Evolutionary conservation across 768 basidiomycete species (phyloP).

Genomic region (Phylloporus arenicola): DNA sequence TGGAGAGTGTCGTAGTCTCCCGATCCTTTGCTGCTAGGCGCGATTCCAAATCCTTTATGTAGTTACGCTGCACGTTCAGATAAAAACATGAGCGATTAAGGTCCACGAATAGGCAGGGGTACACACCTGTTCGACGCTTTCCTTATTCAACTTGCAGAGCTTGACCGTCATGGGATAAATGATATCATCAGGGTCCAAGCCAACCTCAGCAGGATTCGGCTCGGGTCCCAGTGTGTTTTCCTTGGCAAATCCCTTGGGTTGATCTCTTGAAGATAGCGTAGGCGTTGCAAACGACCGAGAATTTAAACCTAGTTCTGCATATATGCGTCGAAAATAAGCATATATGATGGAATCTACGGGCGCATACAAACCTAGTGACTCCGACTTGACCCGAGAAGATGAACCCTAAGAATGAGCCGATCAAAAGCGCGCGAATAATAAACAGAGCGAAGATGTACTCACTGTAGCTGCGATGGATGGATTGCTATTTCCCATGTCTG

Average conservation of each 20-base stretch:
- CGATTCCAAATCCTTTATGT: conserved; percentile 17
- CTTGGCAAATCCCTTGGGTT: conserved; percentile 4
- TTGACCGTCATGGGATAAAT: conserved; percentile 3
- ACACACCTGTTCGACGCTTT: conserved; percentile 13
- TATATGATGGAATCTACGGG: neutral
- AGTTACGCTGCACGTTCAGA: conserved; percentile 12
- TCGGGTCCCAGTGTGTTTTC: conserved; percentile 6
- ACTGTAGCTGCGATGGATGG: conserved; percentile 4
- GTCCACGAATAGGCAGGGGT: neutral
- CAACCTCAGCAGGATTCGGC: neutral
- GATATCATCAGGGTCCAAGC: neutral
- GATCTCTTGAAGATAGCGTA: conserved; percentile 4
- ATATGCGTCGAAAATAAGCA: conserved; percentile 6
- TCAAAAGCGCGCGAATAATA: neutral
- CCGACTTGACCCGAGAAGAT: conserved; percentile 1
- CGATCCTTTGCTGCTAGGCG: conserved; percentile 14
- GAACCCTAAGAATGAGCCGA: conserved; percentile 4
- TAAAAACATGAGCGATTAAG: neutral
- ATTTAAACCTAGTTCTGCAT: conserved; percentile 7
- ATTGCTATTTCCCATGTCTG: conserved; percentile 7
- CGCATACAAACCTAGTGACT: conserved; percentile 23
- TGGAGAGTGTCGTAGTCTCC: conserved; percentile 10
- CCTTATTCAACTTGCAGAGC: conserved; percentile 5
- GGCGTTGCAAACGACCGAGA: conserved; percentile 2
- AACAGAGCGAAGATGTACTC: neutral